Evolutionary conservation across 768 basidiomycete genomes (phyloP), one percentile per base, ranked within the genome.

Genomic region (Pleurotus platypus): DNA sequence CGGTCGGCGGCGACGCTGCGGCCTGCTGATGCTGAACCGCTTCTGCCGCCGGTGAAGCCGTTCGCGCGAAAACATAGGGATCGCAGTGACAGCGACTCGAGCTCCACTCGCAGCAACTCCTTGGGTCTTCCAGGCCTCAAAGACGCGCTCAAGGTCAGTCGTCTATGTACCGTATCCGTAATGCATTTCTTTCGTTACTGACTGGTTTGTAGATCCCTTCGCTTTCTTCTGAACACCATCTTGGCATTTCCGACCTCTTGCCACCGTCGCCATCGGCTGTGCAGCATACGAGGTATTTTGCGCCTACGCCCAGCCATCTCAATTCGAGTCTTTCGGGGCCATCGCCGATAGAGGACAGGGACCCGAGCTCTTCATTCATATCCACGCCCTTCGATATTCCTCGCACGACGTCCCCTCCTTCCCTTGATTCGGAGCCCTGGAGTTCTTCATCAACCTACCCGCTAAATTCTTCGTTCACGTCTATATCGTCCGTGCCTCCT

Each of bases 181-280:
- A 24, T 24, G 24, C 24, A 24, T 24, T 24, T 24, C 24, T 47
- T 16, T n/a, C 57, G 49, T 45, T 55, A 13, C 38, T 37, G 26
- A 37, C 37, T 49, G 43, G 40, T 57, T 35, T 3, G 12, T 57
- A 89, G 87, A 80, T 86, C 43, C 86, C 88, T 0, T 81, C 80
- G 11, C 72, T 88, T 18, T 82, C 85, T 16, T 84, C 85, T 1
- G 88, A 88, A 51, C 85, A 90, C 64, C 84, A 85, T 62, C 69
- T 87, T 15, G 87, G 85, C 30, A 83, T 85, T 69, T 62, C 78
- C 12, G 89, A 91, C 62, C 71, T 92, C 20, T 71, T 90, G 16
- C 89, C 90, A 4, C 89, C 90, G 1, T 91, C 90, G 11, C 89
- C 88, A 7, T 84, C 79, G 37, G 76, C 69, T 26, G 71, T 68